Evolutionary conservation across 257 asterid species (phyloP).

Genomic region (Capsicum baccatum): DNA sequence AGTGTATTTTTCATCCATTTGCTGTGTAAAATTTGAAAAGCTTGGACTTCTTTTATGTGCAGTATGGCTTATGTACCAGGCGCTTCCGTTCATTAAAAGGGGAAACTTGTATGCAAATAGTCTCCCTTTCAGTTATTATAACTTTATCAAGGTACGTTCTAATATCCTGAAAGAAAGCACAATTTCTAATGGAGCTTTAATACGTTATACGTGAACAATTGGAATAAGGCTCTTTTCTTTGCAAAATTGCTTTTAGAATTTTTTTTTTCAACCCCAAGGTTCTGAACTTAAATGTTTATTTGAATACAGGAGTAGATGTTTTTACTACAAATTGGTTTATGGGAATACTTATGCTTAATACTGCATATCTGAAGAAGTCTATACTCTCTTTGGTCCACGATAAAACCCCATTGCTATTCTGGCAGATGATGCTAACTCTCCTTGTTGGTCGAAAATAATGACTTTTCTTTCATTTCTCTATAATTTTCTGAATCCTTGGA

Average conservation of each 20-base stretch:
- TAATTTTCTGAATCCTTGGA: too few relatives aligned
- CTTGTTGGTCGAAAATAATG: too few relatives aligned
- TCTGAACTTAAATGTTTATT: background rate
- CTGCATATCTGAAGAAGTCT: background rate
- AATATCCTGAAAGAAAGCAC: background rate
- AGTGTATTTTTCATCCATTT: background rate
- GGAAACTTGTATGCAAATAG: slow-evolving; percentile 65
- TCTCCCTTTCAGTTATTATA: slow-evolving; percentile 71
- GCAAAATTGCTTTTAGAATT: background rate
- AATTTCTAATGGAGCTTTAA: background rate
- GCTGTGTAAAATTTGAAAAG: background rate
- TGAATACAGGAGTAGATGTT: background rate
- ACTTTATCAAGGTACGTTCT: slow-evolving; percentile 57
- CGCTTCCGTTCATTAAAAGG: slow-evolving; percentile 76
- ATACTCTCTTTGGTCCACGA: background rate
- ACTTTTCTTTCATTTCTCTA: too few relatives aligned
- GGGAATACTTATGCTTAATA: background rate
- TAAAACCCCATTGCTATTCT: background rate
- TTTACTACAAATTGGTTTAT: background rate
- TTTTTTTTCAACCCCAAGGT: background rate
- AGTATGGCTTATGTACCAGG: slow-evolving; percentile 97
- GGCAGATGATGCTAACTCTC: too few relatives aligned
- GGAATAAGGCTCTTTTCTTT: background rate
- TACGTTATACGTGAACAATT: background rate
- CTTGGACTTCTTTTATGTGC: slow-evolving; percentile 29